Evolutionary conservation across 2,329 filamentous ascomycete genomes (phyloP), one percentile per base, ranked within the genome.

Genomic region (Penicillium freii): DNA sequence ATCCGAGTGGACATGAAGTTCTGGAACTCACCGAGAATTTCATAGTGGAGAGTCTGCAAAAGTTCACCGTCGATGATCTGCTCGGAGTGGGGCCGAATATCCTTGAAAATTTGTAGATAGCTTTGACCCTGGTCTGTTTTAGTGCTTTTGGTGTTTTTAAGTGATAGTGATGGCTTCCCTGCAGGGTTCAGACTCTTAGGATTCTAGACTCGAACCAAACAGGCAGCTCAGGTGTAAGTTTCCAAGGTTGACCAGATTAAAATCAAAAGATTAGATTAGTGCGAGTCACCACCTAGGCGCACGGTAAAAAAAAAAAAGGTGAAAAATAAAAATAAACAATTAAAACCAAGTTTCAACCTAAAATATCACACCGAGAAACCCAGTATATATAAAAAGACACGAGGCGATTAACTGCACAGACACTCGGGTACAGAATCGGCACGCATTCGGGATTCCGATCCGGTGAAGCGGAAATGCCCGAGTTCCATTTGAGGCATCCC

Each of bases 391-490:
- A 23, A 5, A 15, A n/a, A n/a, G 19, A 8, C 9, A 29, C 40
- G 15, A 33, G 40, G 21, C 25, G n/a, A 45, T 10, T 29, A 31
- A n/a, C 27, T 17, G 38, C 29, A 19, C 29, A 45, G 29, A 61
- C 55, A 57, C 57, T 60, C 54, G 60, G 59, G 57, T 40, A 43
- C 27, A 33, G 56, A 60, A 59, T 44, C 63, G 64, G 63, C 53
- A 58, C 39, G 9, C 43, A 25, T 43, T 65, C 64, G 65, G 65
- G 59, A 67, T 66, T 55, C 53, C 46, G 53, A 55, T 58, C 62
- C 65, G 65, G 58, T 56, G 51, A 48, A 60, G 62, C 63, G 62
- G 60, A 55, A 65, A 56, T 51, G 51, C 62, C 62, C 64, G 62
- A 61, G 48, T 23, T 15, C 40, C 44, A 39, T 19, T 19, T 5